Evolutionary conservation across 805 yeast species (phyloP).

Genomic region (Myxozyma mucilagina): DNA sequence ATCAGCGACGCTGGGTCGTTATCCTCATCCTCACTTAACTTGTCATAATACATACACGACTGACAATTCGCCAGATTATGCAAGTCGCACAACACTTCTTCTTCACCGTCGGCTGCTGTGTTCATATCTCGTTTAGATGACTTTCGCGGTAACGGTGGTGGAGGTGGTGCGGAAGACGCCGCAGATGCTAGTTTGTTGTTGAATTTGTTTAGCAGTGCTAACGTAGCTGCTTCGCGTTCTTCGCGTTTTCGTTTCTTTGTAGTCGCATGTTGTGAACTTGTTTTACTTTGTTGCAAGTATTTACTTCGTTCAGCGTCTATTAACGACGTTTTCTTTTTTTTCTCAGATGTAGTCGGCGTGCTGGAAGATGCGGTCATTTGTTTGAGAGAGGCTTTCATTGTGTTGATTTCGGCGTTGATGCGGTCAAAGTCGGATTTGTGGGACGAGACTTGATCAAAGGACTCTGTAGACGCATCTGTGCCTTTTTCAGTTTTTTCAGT

Average conservation of each 20-base stretch:
- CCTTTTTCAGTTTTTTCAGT: background rate
- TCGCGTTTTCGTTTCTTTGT: constrained; percentile 12
- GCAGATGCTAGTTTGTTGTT: constrained; percentile 33
- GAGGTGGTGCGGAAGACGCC: background rate
- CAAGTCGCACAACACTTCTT: constrained; percentile 22
- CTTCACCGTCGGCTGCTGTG: background rate
- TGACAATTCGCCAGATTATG: constrained; percentile 33
- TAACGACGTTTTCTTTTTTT: constrained; percentile 14
- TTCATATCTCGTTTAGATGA: background rate
- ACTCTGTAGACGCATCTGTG: constrained; percentile 5
- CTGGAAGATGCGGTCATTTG: background rate
- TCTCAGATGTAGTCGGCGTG: constrained; percentile 3
- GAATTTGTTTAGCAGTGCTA: constrained; percentile 37
- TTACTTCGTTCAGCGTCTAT: constrained; percentile 40
- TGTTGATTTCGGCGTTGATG: constrained; percentile 26
- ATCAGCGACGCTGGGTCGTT: constrained; percentile 13
- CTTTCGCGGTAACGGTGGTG: constrained; percentile 7
- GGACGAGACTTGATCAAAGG: constrained; percentile 2
- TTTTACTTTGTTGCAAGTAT: constrained; percentile 9
- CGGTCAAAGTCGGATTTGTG: constrained; percentile 24
- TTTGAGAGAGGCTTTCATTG: constrained; percentile 27
- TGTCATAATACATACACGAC: constrained; percentile 33
- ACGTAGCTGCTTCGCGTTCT: constrained; percentile 39
- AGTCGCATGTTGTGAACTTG: background rate
- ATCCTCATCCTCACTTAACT: constrained; percentile 31